A percentile compares a stretch with the other conserved stretches of the same genome.
Conservation (phyloP, 2,329 filamentous ascomycete genomes). For the Akanthomyces lecanii region DNA sequence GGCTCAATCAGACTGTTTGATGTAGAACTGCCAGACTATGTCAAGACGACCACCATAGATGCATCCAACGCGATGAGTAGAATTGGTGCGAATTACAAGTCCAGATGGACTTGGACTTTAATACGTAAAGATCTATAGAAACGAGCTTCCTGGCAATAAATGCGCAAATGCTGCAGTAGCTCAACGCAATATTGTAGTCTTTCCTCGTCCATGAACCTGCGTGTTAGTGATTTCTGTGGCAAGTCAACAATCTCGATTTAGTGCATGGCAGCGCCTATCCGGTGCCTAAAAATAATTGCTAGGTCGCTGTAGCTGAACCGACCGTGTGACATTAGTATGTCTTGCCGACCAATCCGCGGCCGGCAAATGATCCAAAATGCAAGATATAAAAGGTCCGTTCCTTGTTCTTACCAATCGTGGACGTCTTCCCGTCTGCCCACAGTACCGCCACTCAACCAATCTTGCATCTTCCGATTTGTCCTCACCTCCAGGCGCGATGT, state of each 20-base stretch:
- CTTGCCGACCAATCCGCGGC: not conserved
- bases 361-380: too few species aligned
- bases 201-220: too few species aligned
- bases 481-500: not conserved
- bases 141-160: too few species aligned
- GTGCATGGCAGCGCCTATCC: not conserved
- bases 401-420: too few species aligned
- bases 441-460: not conserved
- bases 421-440: too few species aligned
- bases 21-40: not conserved
- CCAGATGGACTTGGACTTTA: not conserved
- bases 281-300: not conserved
- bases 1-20: slow-evolving; percentile 3
- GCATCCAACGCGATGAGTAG: not conserved
- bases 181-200: too few species aligned
- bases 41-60: not conserved
- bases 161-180: too few species aligned
- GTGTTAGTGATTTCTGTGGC: too few species aligned
- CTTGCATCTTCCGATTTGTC: not conserved
- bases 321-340: not conserved
- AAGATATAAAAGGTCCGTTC: too few species aligned
- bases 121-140: not conserved
- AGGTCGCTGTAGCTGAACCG: not conserved
- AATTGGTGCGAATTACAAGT: not conserved
- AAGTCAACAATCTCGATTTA: not conserved